Evolutionary conservation across 2,329 filamentous ascomycete species (phyloP).

Genomic region (Myrmaecium sp.): DNA sequence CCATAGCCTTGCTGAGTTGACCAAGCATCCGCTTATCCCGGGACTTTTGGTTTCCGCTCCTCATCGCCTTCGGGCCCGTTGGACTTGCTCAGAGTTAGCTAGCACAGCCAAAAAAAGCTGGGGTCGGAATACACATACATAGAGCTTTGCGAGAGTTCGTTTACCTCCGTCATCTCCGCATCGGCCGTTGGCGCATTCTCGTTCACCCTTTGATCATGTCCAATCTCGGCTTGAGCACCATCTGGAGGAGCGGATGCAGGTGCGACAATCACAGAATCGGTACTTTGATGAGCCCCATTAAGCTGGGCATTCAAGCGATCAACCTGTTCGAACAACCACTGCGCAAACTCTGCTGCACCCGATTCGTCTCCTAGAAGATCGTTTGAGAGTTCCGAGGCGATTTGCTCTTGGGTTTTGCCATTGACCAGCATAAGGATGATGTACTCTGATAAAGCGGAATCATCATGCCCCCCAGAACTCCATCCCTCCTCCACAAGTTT

Average conservation of each 20-base stretch:
- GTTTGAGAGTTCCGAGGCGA: slow-evolving; percentile 70
- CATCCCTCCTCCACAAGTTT: slow-evolving; percentile 90
- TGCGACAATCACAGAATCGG: background rate
- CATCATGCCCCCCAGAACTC: slow-evolving; percentile 65
- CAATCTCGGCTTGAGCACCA: no score
- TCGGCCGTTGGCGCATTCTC: slow-evolving; percentile 31
- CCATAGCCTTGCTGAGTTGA: slow-evolving; percentile 69
- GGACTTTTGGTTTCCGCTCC: slow-evolving; percentile 42
- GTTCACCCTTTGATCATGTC: no score
- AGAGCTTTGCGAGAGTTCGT: slow-evolving; percentile 23
- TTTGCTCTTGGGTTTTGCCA: slow-evolving; percentile 80
- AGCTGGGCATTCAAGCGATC: slow-evolving; percentile 46
- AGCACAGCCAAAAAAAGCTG: background rate
- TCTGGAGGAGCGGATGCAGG: background rate
- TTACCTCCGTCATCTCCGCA: slow-evolving; percentile 52
- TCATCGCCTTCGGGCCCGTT: slow-evolving; percentile 89
- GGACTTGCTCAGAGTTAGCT: slow-evolving; percentile 40
- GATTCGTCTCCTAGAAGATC: slow-evolving; percentile 79
- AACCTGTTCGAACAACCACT: slow-evolving; percentile 88
- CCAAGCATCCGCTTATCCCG: slow-evolving; percentile 72
- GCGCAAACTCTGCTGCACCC: slow-evolving; percentile 65
- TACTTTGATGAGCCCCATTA: slow-evolving; percentile 26
- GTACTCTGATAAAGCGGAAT: slow-evolving; percentile 81
- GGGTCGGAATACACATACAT: slow-evolving; percentile 22
- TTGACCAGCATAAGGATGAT: slow-evolving; percentile 95